phyloP scores from a whole-genome alignment of 2,329 filamentous ascomycete species.

The Achaetomium macrosporum region DNA sequence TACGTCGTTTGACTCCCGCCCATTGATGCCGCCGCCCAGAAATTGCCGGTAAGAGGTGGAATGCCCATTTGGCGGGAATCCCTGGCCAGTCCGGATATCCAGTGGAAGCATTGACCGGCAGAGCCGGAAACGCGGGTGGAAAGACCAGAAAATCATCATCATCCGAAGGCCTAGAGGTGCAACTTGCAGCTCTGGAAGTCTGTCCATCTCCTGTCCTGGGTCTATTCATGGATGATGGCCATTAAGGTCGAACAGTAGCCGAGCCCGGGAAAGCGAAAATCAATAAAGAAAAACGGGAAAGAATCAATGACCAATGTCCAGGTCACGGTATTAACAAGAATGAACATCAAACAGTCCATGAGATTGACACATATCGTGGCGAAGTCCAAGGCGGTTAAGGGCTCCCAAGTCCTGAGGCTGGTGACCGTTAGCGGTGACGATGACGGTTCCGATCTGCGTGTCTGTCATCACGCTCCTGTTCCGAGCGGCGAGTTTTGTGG shows the following conservation, averaged over 20 bases:
- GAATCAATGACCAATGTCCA: constrained; percentile 13
- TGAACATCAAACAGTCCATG: constrained; percentile 14
- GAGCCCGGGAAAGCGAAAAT: constrained; percentile 15
- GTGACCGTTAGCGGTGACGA: constrained; percentile 21
- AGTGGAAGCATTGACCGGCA: not conserved
- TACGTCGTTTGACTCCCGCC: constrained; percentile 6
- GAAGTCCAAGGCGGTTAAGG: constrained; percentile 5
- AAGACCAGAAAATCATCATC: constrained; percentile 10
- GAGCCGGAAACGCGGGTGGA: not conserved
- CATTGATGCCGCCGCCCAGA: constrained; percentile 7
- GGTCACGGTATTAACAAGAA: constrained; percentile 20
- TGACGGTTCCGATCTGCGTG: constrained; percentile 22
- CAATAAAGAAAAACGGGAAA: constrained; percentile 10
- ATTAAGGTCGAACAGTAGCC: constrained; percentile 19
- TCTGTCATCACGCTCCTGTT: constrained; percentile 23
- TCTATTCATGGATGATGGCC: constrained; percentile 19
- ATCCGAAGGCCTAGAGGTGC: constrained; percentile 20
- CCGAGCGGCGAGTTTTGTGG: constrained; percentile 18
- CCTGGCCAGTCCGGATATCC: constrained; percentile 8
- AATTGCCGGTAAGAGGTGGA: not conserved
- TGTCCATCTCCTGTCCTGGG: constrained; percentile 19
- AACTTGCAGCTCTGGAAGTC: constrained; percentile 23
- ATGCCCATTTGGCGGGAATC: constrained; percentile 8
- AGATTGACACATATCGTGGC: constrained; percentile 10
- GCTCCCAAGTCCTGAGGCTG: constrained; percentile 11